Percentiles rank a stretch among this genome's conserved stretches.
Conservation (phyloP, 2,329 filamentous ascomycete species). For the Pezicula rhizophila region DNA sequence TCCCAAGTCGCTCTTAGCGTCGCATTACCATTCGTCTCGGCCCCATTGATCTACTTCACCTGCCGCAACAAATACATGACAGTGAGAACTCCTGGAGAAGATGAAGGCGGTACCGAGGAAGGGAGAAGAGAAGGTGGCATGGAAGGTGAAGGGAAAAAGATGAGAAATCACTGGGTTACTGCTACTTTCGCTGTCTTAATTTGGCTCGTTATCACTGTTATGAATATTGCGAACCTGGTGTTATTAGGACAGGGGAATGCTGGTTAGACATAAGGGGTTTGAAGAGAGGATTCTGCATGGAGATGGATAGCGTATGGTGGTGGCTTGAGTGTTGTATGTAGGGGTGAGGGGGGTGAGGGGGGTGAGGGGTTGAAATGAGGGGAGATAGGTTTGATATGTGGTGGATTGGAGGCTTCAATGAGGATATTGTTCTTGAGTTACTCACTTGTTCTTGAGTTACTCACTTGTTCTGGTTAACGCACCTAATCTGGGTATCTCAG, state of each 20-base stretch:
- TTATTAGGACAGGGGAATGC: constrained; percentile 43
- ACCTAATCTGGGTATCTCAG: no score
- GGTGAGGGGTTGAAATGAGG: not conserved
- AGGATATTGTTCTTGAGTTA: no score
- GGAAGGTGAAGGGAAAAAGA: constrained; percentile 31
- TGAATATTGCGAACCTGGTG: constrained; percentile 75
- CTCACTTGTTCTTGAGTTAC: no score
- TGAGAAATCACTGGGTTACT: constrained; percentile 68
- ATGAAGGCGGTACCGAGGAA: constrained; percentile 14
- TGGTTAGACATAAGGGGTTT: not conserved
- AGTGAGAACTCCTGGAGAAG: constrained; percentile 12
- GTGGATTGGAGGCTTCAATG: no score
- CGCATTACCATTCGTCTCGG: constrained; percentile 75
- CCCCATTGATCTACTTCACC: constrained; percentile 81
- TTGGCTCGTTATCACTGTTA: constrained; percentile 68
- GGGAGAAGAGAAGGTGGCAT: constrained; percentile 19
- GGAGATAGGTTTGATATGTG: no score
- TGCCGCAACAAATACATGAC: constrained; percentile 76
- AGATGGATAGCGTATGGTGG: not conserved
- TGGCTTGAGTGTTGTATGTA: no score
- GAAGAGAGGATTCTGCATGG: not conserved
- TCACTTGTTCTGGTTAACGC: no score
- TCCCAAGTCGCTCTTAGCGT: constrained; percentile 74
- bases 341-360: no score
- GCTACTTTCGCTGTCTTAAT: constrained; percentile 52